These are phyloP conservation scores for Gossypium trilobum DNA, from an alignment of 441 rosid species.

Conservation along the genomic window DNA sequence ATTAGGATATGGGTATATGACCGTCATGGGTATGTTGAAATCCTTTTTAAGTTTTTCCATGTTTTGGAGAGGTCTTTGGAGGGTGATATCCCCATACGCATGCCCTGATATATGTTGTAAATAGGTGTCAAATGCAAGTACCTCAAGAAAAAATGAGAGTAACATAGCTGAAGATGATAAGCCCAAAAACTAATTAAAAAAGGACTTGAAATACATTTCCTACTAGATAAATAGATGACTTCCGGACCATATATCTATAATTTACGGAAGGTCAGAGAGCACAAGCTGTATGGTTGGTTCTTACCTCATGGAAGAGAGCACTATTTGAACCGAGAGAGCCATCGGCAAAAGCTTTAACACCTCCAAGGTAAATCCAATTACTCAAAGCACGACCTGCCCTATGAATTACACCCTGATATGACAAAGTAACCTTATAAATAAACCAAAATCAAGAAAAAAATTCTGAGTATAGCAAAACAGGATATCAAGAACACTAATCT, in stretches of 20 bases:
- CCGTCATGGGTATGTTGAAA: too few species aligned
- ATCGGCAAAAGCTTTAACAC: slow-evolving; percentile 87
- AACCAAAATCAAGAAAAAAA: background rate
- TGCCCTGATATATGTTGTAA: too few species aligned
- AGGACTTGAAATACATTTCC: background rate
- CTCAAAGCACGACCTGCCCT: slow-evolving; percentile 45
- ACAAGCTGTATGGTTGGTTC: slow-evolving; percentile 8
- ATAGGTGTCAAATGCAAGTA: too few species aligned
- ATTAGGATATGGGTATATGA: too few species aligned
- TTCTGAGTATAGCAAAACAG: background rate
- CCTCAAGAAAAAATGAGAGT: too few species aligned
- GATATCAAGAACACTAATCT: background rate
- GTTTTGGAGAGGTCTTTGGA: too few species aligned
- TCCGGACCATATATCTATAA: background rate
- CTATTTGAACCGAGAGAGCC: slow-evolving; percentile 81
- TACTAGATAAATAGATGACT: background rate
- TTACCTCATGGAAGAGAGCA: slow-evolving; percentile 79
- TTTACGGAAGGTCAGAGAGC: background rate
- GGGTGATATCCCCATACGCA: too few species aligned
- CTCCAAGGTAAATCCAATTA: slow-evolving; percentile 72
- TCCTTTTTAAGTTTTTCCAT: too few species aligned
- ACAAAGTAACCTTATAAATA: background rate
- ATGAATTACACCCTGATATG: slow-evolving; percentile 43
- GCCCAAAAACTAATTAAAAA: background rate
- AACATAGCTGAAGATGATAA: background rate